Conservation (phyloP, 2,329 filamentous ascomycete species). For the Neurospora crassa region DNA sequence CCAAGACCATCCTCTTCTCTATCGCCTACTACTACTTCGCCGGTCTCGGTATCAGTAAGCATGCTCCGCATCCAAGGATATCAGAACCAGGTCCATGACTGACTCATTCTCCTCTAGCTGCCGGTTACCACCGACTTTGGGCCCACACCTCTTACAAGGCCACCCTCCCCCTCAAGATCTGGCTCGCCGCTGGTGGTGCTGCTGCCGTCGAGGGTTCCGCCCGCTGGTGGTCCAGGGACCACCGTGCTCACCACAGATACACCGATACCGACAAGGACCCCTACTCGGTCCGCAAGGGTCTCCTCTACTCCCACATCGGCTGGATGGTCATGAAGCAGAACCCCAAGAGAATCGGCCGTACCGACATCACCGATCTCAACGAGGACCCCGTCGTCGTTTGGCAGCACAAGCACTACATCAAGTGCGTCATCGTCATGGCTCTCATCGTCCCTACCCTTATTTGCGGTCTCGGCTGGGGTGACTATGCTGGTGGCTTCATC, state of each 20-base stretch:
- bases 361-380: conserved; percentile 81
- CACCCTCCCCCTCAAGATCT: conserved; percentile 65
- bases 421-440: conserved; percentile 68
- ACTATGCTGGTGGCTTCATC: conserved; percentile 73
- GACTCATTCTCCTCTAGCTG: conserved; percentile 15
- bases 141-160: conserved; percentile 79
- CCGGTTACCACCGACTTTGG: conserved; percentile 74
- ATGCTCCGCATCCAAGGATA: neutral
- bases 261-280: conserved; percentile 90
- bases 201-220: conserved; percentile 80
- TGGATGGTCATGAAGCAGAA: conserved; percentile 96
- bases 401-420: conserved; percentile 83
- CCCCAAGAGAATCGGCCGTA: conserved; percentile 78
- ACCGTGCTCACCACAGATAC: conserved; percentile 83
- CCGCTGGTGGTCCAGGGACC: conserved; percentile 81
- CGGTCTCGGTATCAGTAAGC: conserved; percentile 67
- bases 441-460: conserved; percentile 66
- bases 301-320: conserved; percentile 74
- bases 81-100: neutral
- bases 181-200: conserved; percentile 70
- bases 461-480: conserved; percentile 69
- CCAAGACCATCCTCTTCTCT: conserved; percentile 64
- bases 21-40: conserved; percentile 77
- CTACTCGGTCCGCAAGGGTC: conserved; percentile 82
- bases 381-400: conserved; percentile 77